Percentiles rank a stretch among this genome's conserved stretches.
These are phyloP conservation scores for Pseudogymnoascus sp. DNA, from an alignment of 2,329 filamentous ascomycete species.

Conservation along the genomic window DNA sequence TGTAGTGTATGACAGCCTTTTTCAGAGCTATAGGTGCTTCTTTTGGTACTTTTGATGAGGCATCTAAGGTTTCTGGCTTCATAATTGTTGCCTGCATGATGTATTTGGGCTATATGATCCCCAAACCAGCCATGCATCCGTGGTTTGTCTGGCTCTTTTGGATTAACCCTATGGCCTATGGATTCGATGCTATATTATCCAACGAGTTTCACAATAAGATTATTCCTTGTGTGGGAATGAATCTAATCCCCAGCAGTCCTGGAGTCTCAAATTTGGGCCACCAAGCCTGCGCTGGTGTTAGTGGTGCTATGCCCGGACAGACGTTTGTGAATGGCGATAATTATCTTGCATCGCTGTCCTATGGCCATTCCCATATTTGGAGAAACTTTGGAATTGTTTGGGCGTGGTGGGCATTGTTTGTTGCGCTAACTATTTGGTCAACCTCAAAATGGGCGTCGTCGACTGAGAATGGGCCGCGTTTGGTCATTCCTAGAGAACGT, in stretches of 20 bases:
- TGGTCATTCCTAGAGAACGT: not conserved
- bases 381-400: conserved; percentile 55
- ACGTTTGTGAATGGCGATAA: conserved; percentile 46
- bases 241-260: conserved; percentile 37
- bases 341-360: conserved; percentile 49
- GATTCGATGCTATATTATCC: conserved; percentile 58
- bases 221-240: conserved; percentile 41
- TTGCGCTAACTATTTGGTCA: conserved; percentile 47
- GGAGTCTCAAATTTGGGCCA: conserved; percentile 29
- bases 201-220: conserved; percentile 60
- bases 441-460: conserved; percentile 45
- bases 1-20: conserved; percentile 49
- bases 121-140: conserved; percentile 51
- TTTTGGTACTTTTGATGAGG: conserved; percentile 49
- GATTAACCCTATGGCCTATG: conserved; percentile 62
- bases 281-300: conserved; percentile 50
- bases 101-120: conserved; percentile 58
- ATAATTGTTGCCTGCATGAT: conserved; percentile 45
- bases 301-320: conserved; percentile 42
- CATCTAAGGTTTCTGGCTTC: conserved; percentile 48
- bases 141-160: conserved; percentile 58
- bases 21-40: conserved; percentile 49
- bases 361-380: conserved; percentile 45
- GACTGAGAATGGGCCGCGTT: not conserved
- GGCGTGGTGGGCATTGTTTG: conserved; percentile 55